Evolutionary conservation across 2,329 filamentous ascomycete species (phyloP).

Genomic region (Aureobasidium lini): DNA sequence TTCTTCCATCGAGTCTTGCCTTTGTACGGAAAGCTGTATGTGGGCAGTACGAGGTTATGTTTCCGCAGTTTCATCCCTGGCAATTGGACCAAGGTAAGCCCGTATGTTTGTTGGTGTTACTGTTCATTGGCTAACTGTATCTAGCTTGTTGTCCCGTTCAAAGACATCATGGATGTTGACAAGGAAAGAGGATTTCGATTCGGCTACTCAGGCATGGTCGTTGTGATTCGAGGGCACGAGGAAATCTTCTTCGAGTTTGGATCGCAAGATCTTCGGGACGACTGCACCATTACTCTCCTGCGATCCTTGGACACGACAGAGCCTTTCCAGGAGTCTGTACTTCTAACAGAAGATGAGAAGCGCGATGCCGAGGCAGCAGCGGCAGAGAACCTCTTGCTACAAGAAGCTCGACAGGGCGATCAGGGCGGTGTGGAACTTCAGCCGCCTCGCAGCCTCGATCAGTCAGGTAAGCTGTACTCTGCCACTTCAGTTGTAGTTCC

Average conservation of each 20-base stretch:
- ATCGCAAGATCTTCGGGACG: slow-evolving; percentile 69
- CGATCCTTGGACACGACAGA: slow-evolving; percentile 66
- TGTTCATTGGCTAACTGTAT: slow-evolving; percentile 9
- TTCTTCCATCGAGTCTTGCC: slow-evolving; percentile 83
- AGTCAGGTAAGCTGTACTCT: slow-evolving; percentile 10
- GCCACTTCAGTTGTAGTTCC: no score
- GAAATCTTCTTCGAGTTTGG: slow-evolving; percentile 95
- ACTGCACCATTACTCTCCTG: slow-evolving; percentile 76
- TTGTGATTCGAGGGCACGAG: slow-evolving; percentile 91
- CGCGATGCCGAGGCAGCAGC: slow-evolving; percentile 67
- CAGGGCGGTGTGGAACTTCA: slow-evolving; percentile 33
- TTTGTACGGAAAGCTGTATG: slow-evolving; percentile 92
- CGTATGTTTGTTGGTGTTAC: background rate
- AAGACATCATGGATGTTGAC: slow-evolving; percentile 84
- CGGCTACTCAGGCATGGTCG: slow-evolving; percentile 79
- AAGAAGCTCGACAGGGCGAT: slow-evolving; percentile 57
- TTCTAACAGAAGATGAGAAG: slow-evolving; percentile 60
- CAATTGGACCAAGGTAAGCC: slow-evolving; percentile 66
- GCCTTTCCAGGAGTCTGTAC: slow-evolving; percentile 61
- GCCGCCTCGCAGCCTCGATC: slow-evolving; percentile 21
- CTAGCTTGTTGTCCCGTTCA: slow-evolving; percentile 71
- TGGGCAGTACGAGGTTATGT: slow-evolving; percentile 80
- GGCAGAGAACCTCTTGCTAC: slow-evolving; percentile 66
- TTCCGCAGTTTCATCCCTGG: slow-evolving; percentile 87
- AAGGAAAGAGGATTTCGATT: slow-evolving; percentile 94